Evolutionary conservation across 805 yeast genomes (phyloP).

Genomic region (Kazachstania kunashirensis): DNA sequence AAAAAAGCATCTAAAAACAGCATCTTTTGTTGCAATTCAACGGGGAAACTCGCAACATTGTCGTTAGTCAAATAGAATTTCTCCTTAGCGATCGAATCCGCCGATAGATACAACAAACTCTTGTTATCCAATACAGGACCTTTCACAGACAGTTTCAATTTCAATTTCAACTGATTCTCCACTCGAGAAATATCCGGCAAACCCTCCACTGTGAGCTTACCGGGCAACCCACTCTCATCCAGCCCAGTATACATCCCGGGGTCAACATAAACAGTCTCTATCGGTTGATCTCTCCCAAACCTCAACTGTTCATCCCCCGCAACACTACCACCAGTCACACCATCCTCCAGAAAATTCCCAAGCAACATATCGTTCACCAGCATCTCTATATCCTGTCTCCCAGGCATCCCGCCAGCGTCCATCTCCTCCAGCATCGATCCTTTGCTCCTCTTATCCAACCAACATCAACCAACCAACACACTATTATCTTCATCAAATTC

Average conservation of each 20-base stretch:
- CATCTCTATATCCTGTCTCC: background rate
- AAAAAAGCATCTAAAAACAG: slow-evolving; percentile 70
- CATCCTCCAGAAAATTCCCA: background rate
- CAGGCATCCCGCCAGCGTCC: background rate
- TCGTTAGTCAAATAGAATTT: slow-evolving; percentile 53
- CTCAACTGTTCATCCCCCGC: background rate
- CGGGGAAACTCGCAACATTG: slow-evolving; percentile 31
- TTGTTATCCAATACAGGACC: slow-evolving; percentile 30
- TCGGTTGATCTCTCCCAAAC: slow-evolving; percentile 16
- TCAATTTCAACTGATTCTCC: slow-evolving; percentile 84
- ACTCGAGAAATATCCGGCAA: slow-evolving; percentile 80
- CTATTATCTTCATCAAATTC: too few relatives aligned
- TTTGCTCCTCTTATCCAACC: too few relatives aligned
- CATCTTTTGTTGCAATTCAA: slow-evolving; percentile 41
- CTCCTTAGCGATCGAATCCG: slow-evolving; percentile 79
- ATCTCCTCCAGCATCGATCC: background rate
- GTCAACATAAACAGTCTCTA: slow-evolving; percentile 13
- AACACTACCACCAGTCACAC: slow-evolving; percentile 9
- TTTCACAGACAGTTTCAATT: slow-evolving; percentile 36
- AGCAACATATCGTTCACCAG: slow-evolving; percentile 3
- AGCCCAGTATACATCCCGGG: slow-evolving; percentile 24
- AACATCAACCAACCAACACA: too few relatives aligned
- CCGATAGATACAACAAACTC: slow-evolving; percentile 59
- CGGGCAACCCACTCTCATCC: slow-evolving; percentile 29
- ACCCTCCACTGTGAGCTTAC: slow-evolving; percentile 43